Evolutionary conservation across 1,284 basidiomycete genomes (phyloP).

Genomic region (Peniophora sp.): DNA sequence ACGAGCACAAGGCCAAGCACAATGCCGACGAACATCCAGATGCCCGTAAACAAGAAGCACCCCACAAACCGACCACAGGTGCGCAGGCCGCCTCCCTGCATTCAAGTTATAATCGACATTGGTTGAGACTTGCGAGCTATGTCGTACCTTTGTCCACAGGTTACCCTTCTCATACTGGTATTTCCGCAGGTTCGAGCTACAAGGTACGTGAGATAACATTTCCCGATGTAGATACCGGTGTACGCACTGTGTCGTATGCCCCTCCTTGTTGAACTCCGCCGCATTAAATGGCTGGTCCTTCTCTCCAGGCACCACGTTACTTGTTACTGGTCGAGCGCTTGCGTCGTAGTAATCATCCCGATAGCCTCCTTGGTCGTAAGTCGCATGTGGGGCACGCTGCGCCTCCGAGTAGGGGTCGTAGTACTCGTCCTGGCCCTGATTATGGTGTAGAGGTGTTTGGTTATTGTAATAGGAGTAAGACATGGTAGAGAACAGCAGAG

Average conservation of each 20-base stretch:
- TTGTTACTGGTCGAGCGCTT: neutral
- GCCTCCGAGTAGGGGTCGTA: neutral
- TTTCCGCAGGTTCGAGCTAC: constrained; percentile 27
- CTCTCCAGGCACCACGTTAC: neutral
- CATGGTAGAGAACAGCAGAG: neutral
- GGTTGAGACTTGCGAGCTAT: constrained; percentile 20
- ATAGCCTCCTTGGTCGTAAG: neutral
- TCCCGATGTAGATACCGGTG: constrained; percentile 5
- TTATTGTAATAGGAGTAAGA: neutral
- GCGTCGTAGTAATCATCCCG: neutral
- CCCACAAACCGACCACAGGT: constrained; percentile 63
- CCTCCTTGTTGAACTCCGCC: neutral
- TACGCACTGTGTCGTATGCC: neutral
- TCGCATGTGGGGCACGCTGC: neutral
- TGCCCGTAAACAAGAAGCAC: constrained; percentile 56
- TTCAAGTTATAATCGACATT: constrained; percentile 1
- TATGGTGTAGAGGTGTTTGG: neutral
- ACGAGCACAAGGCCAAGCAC: constrained; percentile 18
- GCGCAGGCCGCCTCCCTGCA: constrained; percentile 35
- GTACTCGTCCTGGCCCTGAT: neutral
- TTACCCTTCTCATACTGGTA: constrained; percentile 54
- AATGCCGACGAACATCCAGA: constrained; percentile 64
- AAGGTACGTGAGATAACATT: constrained; percentile 4
- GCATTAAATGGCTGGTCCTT: neutral
- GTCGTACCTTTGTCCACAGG: constrained; percentile 47